These are phyloP conservation scores for Gautieria morchelliformis DNA, from an alignment of 768 basidiomycete species.

Conservation along the genomic window DNA sequence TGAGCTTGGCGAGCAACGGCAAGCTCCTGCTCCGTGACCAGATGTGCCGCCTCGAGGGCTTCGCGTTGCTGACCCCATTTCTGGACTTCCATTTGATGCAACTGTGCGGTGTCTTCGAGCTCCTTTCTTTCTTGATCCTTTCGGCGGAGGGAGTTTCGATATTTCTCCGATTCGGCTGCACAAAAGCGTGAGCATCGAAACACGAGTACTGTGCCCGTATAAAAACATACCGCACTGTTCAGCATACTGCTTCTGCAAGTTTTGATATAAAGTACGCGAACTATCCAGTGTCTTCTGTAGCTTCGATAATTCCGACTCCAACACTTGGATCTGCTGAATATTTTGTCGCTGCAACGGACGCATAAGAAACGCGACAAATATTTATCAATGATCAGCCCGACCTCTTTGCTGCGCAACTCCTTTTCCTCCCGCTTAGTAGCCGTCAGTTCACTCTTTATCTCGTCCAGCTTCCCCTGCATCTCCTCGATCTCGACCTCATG, in stretches of 20 bases:
- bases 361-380: slow-evolving; percentile 9
- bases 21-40: slow-evolving; percentile 64
- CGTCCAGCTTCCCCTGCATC: slow-evolving; percentile 67
- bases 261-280: slow-evolving; percentile 61
- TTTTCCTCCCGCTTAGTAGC: slow-evolving; percentile 87
- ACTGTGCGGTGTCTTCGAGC: slow-evolving; percentile 45
- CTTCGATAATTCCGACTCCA: slow-evolving; percentile 75
- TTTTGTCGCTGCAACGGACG: slow-evolving; percentile 42
- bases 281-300: slow-evolving; percentile 66
- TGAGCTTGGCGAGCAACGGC: slow-evolving; percentile 60
- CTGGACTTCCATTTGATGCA: slow-evolving; percentile 55
- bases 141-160: slow-evolving; percentile 62
- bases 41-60: slow-evolving; percentile 61
- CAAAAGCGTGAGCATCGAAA: background rate
- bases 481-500: slow-evolving; percentile 82
- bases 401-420: slow-evolving; percentile 82
- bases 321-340: slow-evolving; percentile 50
- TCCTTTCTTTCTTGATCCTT: slow-evolving; percentile 67
- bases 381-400: slow-evolving; percentile 23
- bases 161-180: slow-evolving; percentile 67
- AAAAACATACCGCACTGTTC: slow-evolving; percentile 67
- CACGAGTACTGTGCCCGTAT: background rate
- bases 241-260: slow-evolving; percentile 78
- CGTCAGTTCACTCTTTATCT: slow-evolving; percentile 64
- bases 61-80: slow-evolving; percentile 64